Evolutionary conservation across 2,329 filamentous ascomycete species (phyloP).

Genomic region (Septoria linicola): DNA sequence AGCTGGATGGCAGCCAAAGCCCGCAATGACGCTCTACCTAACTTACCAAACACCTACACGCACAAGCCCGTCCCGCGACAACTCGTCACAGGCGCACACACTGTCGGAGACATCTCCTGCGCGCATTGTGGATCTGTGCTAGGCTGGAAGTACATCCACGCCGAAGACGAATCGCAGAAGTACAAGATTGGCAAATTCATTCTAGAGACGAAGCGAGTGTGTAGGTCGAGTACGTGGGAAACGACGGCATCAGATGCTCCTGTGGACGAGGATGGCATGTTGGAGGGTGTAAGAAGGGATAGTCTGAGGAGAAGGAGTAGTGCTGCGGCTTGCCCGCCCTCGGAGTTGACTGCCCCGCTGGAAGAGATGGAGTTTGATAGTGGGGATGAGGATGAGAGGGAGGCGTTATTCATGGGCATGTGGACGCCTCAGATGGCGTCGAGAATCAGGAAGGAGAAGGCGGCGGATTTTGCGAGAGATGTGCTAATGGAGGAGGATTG

Average conservation of each 20-base stretch:
- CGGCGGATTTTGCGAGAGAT: conserved; percentile 7
- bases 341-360: conserved; percentile 20
- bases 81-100: conserved; percentile 63
- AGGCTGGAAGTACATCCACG: conserved; percentile 65
- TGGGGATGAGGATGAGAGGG: conserved; percentile 66
- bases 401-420: conserved; percentile 62
- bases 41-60: conserved; percentile 59
- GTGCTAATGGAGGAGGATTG: conserved; percentile 9
- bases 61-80: conserved; percentile 58
- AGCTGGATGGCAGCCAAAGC: conserved; percentile 27
- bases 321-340: conserved; percentile 25
- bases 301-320: conserved; percentile 57
- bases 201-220: conserved; percentile 59
- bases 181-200: conserved; percentile 70
- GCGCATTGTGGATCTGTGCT: conserved; percentile 56
- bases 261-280: conserved; percentile 26
- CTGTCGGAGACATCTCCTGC: conserved; percentile 61
- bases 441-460: conserved; percentile 44
- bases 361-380: conserved; percentile 59
- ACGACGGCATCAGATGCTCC: conserved; percentile 25
- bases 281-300: conserved; percentile 26
- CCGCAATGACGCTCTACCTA: conserved; percentile 34
- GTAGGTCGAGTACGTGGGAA: conserved; percentile 55
- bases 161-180: conserved; percentile 59
- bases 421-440: conserved; percentile 58